Percentiles rank a stretch among this genome's conserved stretches.
Evolutionary conservation across 805 yeast genomes (phyloP).

Genomic region (Schizosaccharomyces osmophilus): DNA sequence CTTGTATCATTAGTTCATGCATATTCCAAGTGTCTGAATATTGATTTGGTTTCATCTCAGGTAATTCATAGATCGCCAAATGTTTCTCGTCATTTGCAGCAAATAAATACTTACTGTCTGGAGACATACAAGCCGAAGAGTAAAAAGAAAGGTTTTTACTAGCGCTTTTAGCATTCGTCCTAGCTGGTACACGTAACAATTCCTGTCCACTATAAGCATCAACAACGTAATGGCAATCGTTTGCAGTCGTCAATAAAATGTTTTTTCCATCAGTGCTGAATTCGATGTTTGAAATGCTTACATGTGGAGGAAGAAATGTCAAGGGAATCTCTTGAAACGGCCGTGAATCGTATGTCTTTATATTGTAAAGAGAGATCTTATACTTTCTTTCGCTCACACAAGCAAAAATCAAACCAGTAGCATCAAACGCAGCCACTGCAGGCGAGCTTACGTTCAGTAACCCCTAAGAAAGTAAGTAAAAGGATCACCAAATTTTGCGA

Average conservation of each 20-base stretch:
- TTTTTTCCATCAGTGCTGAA: slow-evolving; percentile 56
- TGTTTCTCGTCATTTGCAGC: slow-evolving; percentile 32
- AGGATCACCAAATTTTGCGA: background rate
- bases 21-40: slow-evolving; percentile 20
- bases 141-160: slow-evolving; percentile 23
- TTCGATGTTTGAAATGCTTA: slow-evolving; percentile 35
- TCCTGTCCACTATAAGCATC: slow-evolving; percentile 45
- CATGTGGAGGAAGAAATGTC: slow-evolving; percentile 9
- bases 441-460: slow-evolving; percentile 31
- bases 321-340: slow-evolving; percentile 28
- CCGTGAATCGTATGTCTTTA: slow-evolving; percentile 29
- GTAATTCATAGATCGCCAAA: slow-evolving; percentile 15
- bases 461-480: slow-evolving; percentile 23
- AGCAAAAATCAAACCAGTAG: slow-evolving; percentile 62
- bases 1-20: slow-evolving; percentile 7
- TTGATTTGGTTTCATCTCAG: background rate
- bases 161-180: slow-evolving; percentile 14
- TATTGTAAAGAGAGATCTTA: slow-evolving; percentile 34
- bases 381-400: slow-evolving; percentile 25
- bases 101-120: slow-evolving; percentile 39
- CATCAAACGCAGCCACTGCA: slow-evolving; percentile 46
- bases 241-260: slow-evolving; percentile 32
- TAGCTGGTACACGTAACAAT: background rate
- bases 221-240: slow-evolving; percentile 31
- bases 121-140: slow-evolving; percentile 38